A percentile compares a stretch with the other conserved stretches of the same genome.
These are phyloP conservation scores for Penicillium rolfsii DNA, from an alignment of 2,329 filamentous ascomycete species.

Conservation along the genomic window DNA sequence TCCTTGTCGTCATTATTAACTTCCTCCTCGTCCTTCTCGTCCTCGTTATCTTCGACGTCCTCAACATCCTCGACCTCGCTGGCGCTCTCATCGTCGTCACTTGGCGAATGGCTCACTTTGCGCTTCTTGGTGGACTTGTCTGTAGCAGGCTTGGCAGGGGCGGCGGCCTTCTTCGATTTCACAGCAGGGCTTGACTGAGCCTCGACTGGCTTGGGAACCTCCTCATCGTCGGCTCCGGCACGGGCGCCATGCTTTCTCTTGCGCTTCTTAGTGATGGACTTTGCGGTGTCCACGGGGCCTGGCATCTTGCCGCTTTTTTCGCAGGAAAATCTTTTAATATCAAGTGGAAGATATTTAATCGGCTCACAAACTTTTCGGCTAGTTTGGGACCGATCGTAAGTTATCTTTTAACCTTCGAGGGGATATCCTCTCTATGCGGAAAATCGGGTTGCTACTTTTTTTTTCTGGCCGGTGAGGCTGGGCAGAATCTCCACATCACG, in stretches of 20 bases:
- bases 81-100: constrained; percentile 40
- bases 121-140: constrained; percentile 43
- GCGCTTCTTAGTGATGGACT: constrained; percentile 48
- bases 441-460: constrained; percentile 33
- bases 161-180: constrained; percentile 26
- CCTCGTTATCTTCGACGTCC: constrained; percentile 38
- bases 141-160: constrained; percentile 28
- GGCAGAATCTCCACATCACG: constrained; percentile 39
- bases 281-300: constrained; percentile 42
- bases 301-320: constrained; percentile 34
- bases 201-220: constrained; percentile 31
- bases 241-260: constrained; percentile 49
- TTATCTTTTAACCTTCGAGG: constrained; percentile 33
- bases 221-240: constrained; percentile 31
- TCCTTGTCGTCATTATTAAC: constrained; percentile 33
- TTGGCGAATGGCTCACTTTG: constrained; percentile 41
- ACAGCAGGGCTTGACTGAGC: constrained; percentile 27
- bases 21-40: constrained; percentile 30
- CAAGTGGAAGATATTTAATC: constrained; percentile 11
- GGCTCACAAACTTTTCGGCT: constrained; percentile 13
- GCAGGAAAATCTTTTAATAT: constrained; percentile 7
- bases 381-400: constrained; percentile 9
- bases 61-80: constrained; percentile 29
- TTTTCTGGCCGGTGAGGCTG: constrained; percentile 30
- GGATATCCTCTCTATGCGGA: constrained; percentile 24